Conservation (phyloP, 192 early-diverging fungal genomes). For the Mortierella hygrophila region DNA sequence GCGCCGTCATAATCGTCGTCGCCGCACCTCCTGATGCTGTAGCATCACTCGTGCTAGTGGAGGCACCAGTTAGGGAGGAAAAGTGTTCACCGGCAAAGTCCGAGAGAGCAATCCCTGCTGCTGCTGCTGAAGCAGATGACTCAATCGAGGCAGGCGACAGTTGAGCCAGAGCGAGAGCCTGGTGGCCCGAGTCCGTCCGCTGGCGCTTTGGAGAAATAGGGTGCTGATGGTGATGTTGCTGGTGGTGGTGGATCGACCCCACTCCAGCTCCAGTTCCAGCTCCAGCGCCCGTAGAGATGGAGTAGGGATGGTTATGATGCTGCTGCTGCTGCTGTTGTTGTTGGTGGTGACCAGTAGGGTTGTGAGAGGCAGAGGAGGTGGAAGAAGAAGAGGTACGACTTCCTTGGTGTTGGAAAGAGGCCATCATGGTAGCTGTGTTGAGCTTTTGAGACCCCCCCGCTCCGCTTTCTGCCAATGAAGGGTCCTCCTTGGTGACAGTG, state of each 20-base stretch:
- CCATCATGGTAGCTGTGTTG: slow-evolving; percentile 26
- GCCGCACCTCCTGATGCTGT: neutral
- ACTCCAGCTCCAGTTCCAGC: too few species aligned
- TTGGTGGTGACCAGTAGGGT: neutral
- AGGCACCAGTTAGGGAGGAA: neutral
- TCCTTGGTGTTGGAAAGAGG: slow-evolving; percentile 10
- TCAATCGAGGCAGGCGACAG: slow-evolving; percentile 17
- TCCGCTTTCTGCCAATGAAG: neutral
- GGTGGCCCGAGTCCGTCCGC: slow-evolving; percentile 25
- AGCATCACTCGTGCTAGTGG: neutral
- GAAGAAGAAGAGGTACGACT: neutral
- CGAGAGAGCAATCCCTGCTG: neutral
- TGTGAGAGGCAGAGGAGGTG: neutral
- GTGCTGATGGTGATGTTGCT: neutral
- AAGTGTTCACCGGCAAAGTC: slow-evolving; percentile 6
- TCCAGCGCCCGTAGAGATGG: neutral
- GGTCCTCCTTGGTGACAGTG: neutral
- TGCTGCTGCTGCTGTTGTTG: slow-evolving; percentile 17
- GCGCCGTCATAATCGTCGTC: neutral
- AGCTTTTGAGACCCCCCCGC: neutral
- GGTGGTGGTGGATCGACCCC: neutral
- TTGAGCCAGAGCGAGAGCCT: slow-evolving; percentile 13
- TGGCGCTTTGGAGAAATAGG: slow-evolving; percentile 29
- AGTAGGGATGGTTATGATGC: neutral
- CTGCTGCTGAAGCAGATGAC: neutral